These are phyloP conservation scores for Seiridium cupressi DNA, from an alignment of 2,329 filamentous ascomycete genomes.

Conservation along the genomic window DNA sequence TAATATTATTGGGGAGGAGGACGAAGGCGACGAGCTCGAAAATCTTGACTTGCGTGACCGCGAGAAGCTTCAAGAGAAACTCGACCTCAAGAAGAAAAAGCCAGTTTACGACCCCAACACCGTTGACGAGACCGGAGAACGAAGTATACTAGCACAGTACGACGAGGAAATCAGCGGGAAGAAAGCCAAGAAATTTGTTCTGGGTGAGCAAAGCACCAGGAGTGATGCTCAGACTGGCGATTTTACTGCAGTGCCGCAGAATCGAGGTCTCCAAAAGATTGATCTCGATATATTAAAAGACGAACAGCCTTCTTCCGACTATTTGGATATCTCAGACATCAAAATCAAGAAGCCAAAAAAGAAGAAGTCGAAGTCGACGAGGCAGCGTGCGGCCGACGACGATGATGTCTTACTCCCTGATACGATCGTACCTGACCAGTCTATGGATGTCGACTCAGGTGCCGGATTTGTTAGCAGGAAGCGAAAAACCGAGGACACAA, in stretches of 20 bases:
- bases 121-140: conserved; percentile 62
- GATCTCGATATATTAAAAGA: conserved; percentile 66
- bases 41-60: conserved; percentile 70
- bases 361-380: conserved; percentile 77
- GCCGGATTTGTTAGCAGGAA: conserved; percentile 52
- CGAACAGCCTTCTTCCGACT: conserved; percentile 75
- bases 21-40: conserved; percentile 88
- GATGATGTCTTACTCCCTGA: conserved; percentile 55
- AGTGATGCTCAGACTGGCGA: conserved; percentile 58
- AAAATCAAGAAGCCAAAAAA: conserved; percentile 95
- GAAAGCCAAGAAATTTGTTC: conserved; percentile 81
- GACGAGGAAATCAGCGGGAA: conserved; percentile 94
- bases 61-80: conserved; percentile 70
- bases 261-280: conserved; percentile 68
- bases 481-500: conserved; percentile 61
- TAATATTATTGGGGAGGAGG: conserved; percentile 74
- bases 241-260: conserved; percentile 49
- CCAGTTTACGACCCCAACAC: conserved; percentile 85
- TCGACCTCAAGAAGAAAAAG: conserved; percentile 88
- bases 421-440: conserved; percentile 35
- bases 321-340: conserved; percentile 79
- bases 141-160: conserved; percentile 80
- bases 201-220: conserved; percentile 75
- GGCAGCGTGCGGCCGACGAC: conserved; percentile 65
- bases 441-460: conserved; percentile 77